Evolutionary conservation across 441 rosid species (phyloP).

Genomic region (Gossypium davidsonii): DNA sequence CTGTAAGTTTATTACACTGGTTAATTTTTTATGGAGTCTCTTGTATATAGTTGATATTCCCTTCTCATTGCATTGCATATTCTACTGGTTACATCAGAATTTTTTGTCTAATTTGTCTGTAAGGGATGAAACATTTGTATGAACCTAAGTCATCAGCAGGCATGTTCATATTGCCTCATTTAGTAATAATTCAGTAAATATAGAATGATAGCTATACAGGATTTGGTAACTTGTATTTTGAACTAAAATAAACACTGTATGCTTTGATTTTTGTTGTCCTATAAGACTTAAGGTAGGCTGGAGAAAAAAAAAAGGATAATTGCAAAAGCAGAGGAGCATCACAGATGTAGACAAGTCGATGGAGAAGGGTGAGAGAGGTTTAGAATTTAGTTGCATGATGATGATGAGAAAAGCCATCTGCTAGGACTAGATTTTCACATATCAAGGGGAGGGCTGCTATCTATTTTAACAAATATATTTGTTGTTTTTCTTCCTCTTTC

Average conservation of each 20-base stretch:
- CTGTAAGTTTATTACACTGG: constrained; percentile 20
- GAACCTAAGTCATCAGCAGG: background rate
- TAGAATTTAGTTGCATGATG: background rate
- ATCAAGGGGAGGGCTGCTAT: background rate
- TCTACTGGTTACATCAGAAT: background rate
- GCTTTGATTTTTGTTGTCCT: background rate
- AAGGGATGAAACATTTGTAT: background rate
- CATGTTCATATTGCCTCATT: too few relatives aligned
- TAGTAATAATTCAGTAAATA: background rate
- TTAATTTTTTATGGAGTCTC: background rate
- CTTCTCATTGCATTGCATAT: background rate
- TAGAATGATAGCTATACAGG: background rate
- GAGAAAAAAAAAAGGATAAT: background rate
- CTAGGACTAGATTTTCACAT: background rate
- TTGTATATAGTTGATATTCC: background rate
- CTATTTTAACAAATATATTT: background rate
- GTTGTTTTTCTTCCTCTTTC: background rate
- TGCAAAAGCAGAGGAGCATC: background rate
- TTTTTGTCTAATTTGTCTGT: background rate
- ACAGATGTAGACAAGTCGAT: constrained; percentile 1
- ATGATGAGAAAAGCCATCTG: background rate
- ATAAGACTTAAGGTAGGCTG: constrained; percentile 1
- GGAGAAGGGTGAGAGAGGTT: background rate
- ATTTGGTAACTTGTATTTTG: background rate
- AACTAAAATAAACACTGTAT: background rate